Evolutionary conservation across 2,329 filamentous ascomycete genomes (phyloP).

Genomic region (Orbilia ellipsospora): DNA sequence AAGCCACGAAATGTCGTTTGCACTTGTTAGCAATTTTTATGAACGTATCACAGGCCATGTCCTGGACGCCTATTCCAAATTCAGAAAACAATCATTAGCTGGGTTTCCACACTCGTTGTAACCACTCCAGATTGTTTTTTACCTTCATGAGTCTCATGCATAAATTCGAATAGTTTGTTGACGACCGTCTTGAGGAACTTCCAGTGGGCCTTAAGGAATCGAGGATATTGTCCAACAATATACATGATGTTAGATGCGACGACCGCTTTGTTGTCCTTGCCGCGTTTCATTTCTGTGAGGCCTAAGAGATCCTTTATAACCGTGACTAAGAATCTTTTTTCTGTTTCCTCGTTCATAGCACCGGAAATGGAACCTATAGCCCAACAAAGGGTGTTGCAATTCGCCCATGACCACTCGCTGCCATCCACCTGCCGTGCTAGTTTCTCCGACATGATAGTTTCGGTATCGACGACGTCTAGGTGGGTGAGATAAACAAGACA

Average conservation of each 20-base stretch:
- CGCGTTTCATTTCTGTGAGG: conserved; percentile 98
- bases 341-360: conserved; percentile 99
- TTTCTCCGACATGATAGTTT: conserved; percentile 99
- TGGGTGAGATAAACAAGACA: conserved; percentile 97
- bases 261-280: conserved; percentile 99
- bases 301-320: conserved; percentile 98
- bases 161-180: conserved; percentile 99
- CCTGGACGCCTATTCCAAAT: conserved; percentile 78
- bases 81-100: conserved; percentile 54
- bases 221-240: conserved; percentile 97
- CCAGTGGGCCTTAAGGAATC: conserved; percentile 99
- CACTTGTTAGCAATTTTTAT: conserved; percentile 99
- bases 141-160: conserved; percentile 99
- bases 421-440: conserved; percentile 94
- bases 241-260: conserved; percentile 99
- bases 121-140: conserved; percentile 60
- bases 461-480: conserved; percentile 95
- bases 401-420: conserved; percentile 98
- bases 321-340: conserved; percentile 97
- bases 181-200: conserved; percentile 99
- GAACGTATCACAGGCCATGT: conserved; percentile 99
- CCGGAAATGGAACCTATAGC: conserved; percentile 98
- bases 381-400: conserved; percentile 99
- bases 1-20: conserved; percentile 93
- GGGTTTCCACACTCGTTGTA: conserved; percentile 2